These are phyloP conservation scores for Phragmites australis DNA, from an alignment of 176 grass and related monocot species.

Conservation along the genomic window DNA sequence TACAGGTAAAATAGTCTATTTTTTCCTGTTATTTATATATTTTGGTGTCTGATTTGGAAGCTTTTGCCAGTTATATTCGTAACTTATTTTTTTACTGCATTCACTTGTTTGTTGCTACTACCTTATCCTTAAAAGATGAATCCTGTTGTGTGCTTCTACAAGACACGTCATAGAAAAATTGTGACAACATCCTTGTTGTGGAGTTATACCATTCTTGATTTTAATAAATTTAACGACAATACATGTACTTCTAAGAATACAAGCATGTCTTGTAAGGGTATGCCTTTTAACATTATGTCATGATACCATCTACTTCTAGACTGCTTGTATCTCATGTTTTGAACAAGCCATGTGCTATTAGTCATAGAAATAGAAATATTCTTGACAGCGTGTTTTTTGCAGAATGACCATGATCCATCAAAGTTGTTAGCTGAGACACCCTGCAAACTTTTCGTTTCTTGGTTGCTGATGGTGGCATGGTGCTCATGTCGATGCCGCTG, in stretches of 20 bases:
- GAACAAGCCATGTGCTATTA: too few species aligned
- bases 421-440: conserved; percentile 94
- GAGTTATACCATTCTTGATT: not conserved
- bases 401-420: conserved; percentile 99
- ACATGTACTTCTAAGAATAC: conserved; percentile 12
- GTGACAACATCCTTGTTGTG: conserved; percentile 1
- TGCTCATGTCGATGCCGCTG: conserved; percentile 82
- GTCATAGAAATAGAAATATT: not conserved
- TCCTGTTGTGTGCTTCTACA: not conserved
- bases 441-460: conserved; percentile 98
- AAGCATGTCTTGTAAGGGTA: not conserved
- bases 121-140: conserved; percentile 5
- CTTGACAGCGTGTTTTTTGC: conserved; percentile 40
- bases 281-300: not conserved
- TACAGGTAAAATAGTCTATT: conserved; percentile 61
- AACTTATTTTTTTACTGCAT: conserved; percentile 6
- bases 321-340: not conserved
- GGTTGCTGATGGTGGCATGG: conserved; percentile 87
- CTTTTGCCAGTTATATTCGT: not conserved
- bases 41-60: not conserved
- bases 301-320: not conserved
- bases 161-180: not conserved
- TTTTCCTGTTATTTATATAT: conserved; percentile 14
- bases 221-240: not conserved
- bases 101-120: not conserved